Evolutionary conservation across 768 basidiomycete genomes (phyloP), one percentile per base, ranked within the genome.

Genomic region (Xerocomus potaroensis): DNA sequence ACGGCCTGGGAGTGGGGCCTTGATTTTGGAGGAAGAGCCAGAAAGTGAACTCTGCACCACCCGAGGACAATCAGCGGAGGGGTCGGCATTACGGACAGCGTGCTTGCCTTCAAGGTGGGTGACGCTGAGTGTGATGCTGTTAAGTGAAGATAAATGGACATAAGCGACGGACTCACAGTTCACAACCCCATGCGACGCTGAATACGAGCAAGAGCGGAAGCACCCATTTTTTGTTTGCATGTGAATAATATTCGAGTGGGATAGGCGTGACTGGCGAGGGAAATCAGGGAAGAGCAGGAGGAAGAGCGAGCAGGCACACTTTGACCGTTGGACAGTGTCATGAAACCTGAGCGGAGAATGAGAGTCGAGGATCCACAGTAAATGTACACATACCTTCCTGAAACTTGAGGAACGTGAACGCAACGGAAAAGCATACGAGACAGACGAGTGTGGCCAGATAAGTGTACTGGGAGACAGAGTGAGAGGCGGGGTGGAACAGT

Each of bases 11-110:
- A 35, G 72, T 67, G 0, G 84, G 83, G 4, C 84, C 83, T 66
- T 90, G 88, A 52, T 88, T 78, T 24, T 89, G 74, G 18, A 91
- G 75, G 63, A 91, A 91, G 23, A 91, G 59, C 89, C 89, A 91
- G 58, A 90, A 91, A 0, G 81, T 72, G 12, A 91, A 73, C 61
- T 89, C 87, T 88, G 61, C 21, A 22, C 14, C 8, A 23, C 23
- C 9, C 8, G 19, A n/a, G 24, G 33, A 29, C 11, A n/a, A 40
- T 54, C 41, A 55, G 51, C 22, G 31, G 21, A 18, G 47, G 47
- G 7, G 40, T 35, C 6, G 33, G 41, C 10, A 51, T 30, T 36
- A 19, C 4, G 8, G 44, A 34, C 34, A 24, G 41, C 14, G 23
- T 18, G 42, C 56, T 44, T 55, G 81, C 87, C 87, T 80, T 91